These are phyloP conservation scores for Chrysosphaeria jannelii DNA, from an alignment of 2,329 filamentous ascomycete species.

Conservation along the genomic window DNA sequence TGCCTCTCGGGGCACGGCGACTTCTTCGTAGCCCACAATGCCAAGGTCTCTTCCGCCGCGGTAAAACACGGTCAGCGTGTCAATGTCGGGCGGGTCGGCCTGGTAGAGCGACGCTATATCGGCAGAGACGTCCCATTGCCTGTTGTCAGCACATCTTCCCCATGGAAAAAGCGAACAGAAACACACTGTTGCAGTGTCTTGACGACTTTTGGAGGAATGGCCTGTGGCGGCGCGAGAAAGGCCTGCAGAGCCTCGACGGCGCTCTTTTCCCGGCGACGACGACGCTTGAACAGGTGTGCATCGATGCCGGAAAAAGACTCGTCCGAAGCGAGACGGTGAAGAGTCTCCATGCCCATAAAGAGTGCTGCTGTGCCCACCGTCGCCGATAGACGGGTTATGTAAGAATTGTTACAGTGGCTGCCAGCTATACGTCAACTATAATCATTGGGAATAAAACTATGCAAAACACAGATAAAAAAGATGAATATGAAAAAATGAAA, in stretches of 20 bases:
- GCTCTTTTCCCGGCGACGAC: slow-evolving; percentile 1
- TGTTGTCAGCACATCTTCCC: slow-evolving; percentile 3
- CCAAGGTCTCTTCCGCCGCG: slow-evolving; percentile 75
- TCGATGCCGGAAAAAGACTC: slow-evolving; percentile 2
- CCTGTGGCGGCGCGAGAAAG: slow-evolving; percentile 49
- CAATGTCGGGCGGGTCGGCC: slow-evolving; percentile 68
- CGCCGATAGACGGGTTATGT: too few relatives aligned
- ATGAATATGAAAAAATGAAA: too few relatives aligned
- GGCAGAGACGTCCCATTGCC: slow-evolving; percentile 47
- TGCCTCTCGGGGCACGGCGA: slow-evolving; percentile 74
- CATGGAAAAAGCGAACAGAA: neutral
- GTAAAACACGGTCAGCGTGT: slow-evolving; percentile 80
- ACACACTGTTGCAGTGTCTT: slow-evolving; percentile 53
- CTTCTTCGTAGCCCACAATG: slow-evolving; percentile 80
- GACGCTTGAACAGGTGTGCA: slow-evolving; percentile 3
- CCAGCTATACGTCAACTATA: too few relatives aligned
- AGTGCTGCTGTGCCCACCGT: too few relatives aligned
- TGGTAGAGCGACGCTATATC: slow-evolving; percentile 66
- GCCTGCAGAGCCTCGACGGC: slow-evolving; percentile 30
- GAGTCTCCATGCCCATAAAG: slow-evolving; percentile 2
- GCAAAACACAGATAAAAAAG: too few relatives aligned
- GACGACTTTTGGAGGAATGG: slow-evolving; percentile 64
- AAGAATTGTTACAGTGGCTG: too few relatives aligned
- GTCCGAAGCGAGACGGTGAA: slow-evolving; percentile 2
- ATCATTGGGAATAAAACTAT: too few relatives aligned